Evolutionary conservation across 2,329 filamentous ascomycete genomes (phyloP).

Genomic region (Penicillium paneum): DNA sequence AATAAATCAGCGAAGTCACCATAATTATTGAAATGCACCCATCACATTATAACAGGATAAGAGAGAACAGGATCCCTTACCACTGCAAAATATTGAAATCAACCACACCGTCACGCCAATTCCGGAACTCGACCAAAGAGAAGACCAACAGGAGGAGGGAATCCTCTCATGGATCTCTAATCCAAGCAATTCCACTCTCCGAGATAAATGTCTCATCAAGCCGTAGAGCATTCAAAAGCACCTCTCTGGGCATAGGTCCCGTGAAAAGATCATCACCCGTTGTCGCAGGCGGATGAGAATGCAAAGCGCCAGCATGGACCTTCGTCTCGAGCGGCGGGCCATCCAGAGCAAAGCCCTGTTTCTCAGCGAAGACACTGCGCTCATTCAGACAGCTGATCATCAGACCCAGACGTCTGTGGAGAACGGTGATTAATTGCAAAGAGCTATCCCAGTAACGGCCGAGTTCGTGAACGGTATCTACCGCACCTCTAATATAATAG

Average conservation of each 20-base stretch:
- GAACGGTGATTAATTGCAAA: conserved; percentile 49
- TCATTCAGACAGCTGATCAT: conserved; percentile 40
- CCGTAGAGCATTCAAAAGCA: conserved; percentile 33
- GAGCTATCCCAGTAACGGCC: conserved; percentile 60
- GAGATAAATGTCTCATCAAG: conserved; percentile 25
- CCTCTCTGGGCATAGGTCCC: conserved; percentile 28
- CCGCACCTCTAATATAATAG: conserved; percentile 52
- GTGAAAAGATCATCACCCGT: conserved; percentile 46
- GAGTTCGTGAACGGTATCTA: conserved; percentile 56
- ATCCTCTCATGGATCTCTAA: conserved; percentile 20
- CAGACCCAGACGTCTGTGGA: conserved; percentile 48
- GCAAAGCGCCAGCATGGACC: conserved; percentile 28
- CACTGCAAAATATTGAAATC: not conserved
- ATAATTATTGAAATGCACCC: not conserved
- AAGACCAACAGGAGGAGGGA: not conserved
- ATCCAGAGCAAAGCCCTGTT: conserved; percentile 37
- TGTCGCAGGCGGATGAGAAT: conserved; percentile 6
- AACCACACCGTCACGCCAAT: not conserved
- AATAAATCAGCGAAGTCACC: not conserved
- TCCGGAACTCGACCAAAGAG: not conserved
- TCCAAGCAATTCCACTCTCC: conserved; percentile 29
- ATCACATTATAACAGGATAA: not conserved
- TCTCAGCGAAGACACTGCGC: conserved; percentile 33
- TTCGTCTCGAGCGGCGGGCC: conserved; percentile 40
- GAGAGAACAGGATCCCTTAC: not conserved